A percentile compares a stretch with the other conserved stretches of the same genome.
phyloP scores from a whole-genome alignment of 352 stramenopile genomes.

The Globisporangium spinosum region DNA sequence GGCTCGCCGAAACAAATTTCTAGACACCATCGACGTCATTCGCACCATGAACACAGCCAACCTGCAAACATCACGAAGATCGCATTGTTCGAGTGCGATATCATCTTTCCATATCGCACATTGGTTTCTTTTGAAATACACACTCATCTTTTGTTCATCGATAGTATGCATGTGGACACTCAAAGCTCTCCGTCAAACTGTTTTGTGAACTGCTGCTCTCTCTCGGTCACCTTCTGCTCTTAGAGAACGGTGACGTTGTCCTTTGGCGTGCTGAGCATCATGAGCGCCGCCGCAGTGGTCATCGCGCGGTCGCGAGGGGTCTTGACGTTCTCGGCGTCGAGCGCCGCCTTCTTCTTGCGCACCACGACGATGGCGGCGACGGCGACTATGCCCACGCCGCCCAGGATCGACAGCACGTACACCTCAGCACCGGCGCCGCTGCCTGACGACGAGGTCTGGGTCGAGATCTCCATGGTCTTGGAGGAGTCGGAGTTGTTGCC shows the following conservation, averaged over 20 bases:
- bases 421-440: slow-evolving; percentile 21
- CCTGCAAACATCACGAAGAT: not conserved
- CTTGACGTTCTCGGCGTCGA: slow-evolving; percentile 64
- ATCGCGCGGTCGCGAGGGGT: slow-evolving; percentile 34
- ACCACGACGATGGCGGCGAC: slow-evolving; percentile 51
- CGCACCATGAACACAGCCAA: not conserved
- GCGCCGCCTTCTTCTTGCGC: slow-evolving; percentile 60
- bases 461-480: slow-evolving; percentile 27
- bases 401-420: slow-evolving; percentile 36
- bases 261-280: slow-evolving; percentile 46
- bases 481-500: slow-evolving; percentile 4
- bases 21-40: not conserved
- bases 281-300: slow-evolving; percentile 26
- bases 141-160: not conserved
- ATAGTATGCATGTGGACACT: not conserved
- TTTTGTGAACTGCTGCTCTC: not conserved
- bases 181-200: not conserved
- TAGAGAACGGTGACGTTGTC: slow-evolving; percentile 44
- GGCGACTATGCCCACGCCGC: slow-evolving; percentile 39
- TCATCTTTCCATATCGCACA: not conserved
- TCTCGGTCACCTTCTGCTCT: not conserved
- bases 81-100: not conserved
- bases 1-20: not conserved
- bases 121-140: not conserved
- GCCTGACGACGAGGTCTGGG: slow-evolving; percentile 10